Evolutionary conservation across 495 filamentous ascomycete genomes (phyloP).

Genomic region (Geoglossum glabrum): DNA sequence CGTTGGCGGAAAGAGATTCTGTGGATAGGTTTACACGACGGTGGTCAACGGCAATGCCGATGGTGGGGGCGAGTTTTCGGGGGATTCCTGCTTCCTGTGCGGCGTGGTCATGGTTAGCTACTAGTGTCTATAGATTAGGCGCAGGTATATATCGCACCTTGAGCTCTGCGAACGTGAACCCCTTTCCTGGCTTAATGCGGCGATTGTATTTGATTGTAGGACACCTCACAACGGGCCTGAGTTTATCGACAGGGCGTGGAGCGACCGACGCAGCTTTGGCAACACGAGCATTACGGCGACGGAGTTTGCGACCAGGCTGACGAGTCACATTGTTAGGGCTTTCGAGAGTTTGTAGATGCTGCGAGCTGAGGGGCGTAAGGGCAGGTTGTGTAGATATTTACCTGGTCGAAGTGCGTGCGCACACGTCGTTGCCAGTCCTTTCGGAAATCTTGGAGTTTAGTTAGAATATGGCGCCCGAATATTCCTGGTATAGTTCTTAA

Average conservation of each 20-base stretch:
- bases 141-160: slow-evolving; percentile 43
- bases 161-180: slow-evolving; percentile 89
- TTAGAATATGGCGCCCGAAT: slow-evolving; percentile 9
- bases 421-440: slow-evolving; percentile 99
- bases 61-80: slow-evolving; percentile 78
- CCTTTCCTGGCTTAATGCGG: slow-evolving; percentile 84
- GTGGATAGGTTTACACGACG: slow-evolving; percentile 92
- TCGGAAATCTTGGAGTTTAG: slow-evolving; percentile 59
- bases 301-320: slow-evolving; percentile 86
- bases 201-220: slow-evolving; percentile 97
- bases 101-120: neutral
- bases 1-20: slow-evolving; percentile 82
- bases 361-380: neutral
- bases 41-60: slow-evolving; percentile 91
- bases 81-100: slow-evolving; percentile 81
- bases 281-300: slow-evolving; percentile 71
- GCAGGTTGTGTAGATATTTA: slow-evolving; percentile 27
- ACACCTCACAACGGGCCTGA: slow-evolving; percentile 88
- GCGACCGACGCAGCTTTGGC: slow-evolving; percentile 84
- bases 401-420: slow-evolving; percentile 97
- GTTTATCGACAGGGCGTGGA: slow-evolving; percentile 90
- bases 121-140: neutral
- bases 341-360: slow-evolving; percentile 10
- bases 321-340: slow-evolving; percentile 7
- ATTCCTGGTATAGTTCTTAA: too few relatives aligned